Conservation (phyloP, 805 yeast species). For the Kluyveromyces nonfermentans region DNA sequence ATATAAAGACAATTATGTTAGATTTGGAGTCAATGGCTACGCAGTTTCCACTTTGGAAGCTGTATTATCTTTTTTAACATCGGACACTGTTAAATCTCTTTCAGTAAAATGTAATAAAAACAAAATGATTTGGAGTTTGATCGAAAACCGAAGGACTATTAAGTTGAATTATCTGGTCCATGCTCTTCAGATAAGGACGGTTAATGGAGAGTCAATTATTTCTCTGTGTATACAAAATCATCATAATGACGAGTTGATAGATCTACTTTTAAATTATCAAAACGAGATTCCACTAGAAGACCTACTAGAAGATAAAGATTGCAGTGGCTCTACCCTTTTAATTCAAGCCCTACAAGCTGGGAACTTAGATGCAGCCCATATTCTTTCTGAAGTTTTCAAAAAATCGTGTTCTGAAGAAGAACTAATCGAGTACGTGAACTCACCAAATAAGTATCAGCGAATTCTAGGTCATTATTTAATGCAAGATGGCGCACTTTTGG, state of each 20-base stretch:
- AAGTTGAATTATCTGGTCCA: background rate
- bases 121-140: slow-evolving; percentile 39
- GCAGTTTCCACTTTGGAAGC: slow-evolving; percentile 79
- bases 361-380: slow-evolving; percentile 36
- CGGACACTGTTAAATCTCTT: slow-evolving; percentile 28
- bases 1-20: slow-evolving; percentile 31
- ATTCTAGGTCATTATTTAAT: slow-evolving; percentile 68
- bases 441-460: slow-evolving; percentile 44
- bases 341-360: slow-evolving; percentile 53
- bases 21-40: slow-evolving; percentile 60
- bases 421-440: slow-evolving; percentile 38
- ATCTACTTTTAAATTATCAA: slow-evolving; percentile 38
- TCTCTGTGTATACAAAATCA: slow-evolving; percentile 48
- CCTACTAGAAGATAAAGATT: slow-evolving; percentile 51
- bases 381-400: slow-evolving; percentile 37
- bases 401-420: slow-evolving; percentile 38
- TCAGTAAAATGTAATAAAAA: slow-evolving; percentile 42
- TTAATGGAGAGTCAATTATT: slow-evolving; percentile 62
- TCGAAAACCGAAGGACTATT: slow-evolving; percentile 18
- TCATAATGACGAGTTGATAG: slow-evolving; percentile 36
- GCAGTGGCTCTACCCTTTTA: slow-evolving; percentile 46
- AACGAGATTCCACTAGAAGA: slow-evolving; percentile 55
- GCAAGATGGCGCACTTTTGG: slow-evolving; percentile 44
- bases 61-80: slow-evolving; percentile 53
- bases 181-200: slow-evolving; percentile 32